Conservation (phyloP, 345 rosid genomes). For the Balakata baccata region DNA sequence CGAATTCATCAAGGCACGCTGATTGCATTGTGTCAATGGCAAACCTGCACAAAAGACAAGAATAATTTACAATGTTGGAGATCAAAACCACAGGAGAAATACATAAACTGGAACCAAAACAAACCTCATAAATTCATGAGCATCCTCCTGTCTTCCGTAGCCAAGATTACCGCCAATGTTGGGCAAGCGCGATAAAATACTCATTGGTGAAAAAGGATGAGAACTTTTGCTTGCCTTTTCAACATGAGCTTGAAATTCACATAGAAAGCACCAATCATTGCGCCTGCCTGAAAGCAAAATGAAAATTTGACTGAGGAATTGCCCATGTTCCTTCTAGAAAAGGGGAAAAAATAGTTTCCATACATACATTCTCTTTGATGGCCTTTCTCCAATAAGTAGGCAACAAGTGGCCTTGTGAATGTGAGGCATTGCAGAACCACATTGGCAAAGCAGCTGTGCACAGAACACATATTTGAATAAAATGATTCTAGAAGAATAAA, state of each 20-base stretch:
- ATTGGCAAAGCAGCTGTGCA: conserved; percentile 83
- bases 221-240: conserved; percentile 63
- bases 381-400: conserved; percentile 80
- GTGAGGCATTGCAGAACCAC: conserved; percentile 92
- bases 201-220: conserved; percentile 74
- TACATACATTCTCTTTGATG: conserved; percentile 73
- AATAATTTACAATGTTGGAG: background rate
- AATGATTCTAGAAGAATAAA: background rate
- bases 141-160: conserved; percentile 98
- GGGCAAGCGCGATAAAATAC: conserved; percentile 72
- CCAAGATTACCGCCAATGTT: conserved; percentile 96
- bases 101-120: background rate
- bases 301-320: conserved; percentile 8
- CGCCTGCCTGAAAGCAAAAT: conserved; percentile 60
- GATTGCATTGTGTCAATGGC: conserved; percentile 96
- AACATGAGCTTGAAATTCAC: conserved; percentile 78
- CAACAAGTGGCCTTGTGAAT: conserved; percentile 82
- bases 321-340: conserved; percentile 7
- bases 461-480: conserved; percentile 13
- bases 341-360: background rate
- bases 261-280: conserved; percentile 91
- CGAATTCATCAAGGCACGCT: conserved; percentile 86
- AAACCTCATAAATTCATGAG: conserved; percentile 98
- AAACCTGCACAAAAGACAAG: conserved; percentile 48
- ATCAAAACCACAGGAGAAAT: background rate